Conservation (phyloP, 2,329 filamentous ascomycete genomes). For the Exserohilum rostratum region DNA sequence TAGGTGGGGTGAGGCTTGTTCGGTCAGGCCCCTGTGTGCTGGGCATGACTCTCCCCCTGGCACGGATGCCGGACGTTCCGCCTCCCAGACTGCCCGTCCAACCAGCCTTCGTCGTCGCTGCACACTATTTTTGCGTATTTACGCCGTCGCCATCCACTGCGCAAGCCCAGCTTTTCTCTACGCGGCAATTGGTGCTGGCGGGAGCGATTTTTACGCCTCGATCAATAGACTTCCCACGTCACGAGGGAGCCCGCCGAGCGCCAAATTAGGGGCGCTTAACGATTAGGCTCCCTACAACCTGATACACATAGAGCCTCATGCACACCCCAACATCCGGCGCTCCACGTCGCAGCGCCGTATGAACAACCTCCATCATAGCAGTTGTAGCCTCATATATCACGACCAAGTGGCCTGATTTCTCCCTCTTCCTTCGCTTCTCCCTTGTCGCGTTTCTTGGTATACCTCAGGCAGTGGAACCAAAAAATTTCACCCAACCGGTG, state of each 20-base stretch:
- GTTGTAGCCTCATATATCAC: constrained; percentile 38
- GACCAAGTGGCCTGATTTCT: constrained; percentile 41
- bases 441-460: constrained; percentile 28
- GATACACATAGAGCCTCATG: constrained; percentile 38
- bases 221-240: neutral
- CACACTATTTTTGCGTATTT: constrained; percentile 7
- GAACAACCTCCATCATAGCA: constrained; percentile 26
- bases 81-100: constrained; percentile 8
- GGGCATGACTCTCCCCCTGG: constrained; percentile 15
- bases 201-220: neutral
- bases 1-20: neutral
- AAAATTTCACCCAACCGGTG: constrained; percentile 7
- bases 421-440: constrained; percentile 12
- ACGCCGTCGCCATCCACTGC: constrained; percentile 7
- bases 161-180: neutral
- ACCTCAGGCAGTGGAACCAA: constrained; percentile 27
- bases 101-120: neutral
- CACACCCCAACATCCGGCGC: constrained; percentile 30
- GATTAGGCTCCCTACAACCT: constrained; percentile 23
- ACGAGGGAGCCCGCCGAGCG: constrained; percentile 3
- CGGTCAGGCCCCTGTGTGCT: constrained; percentile 6
- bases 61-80: constrained; percentile 21
- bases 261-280: constrained; percentile 29
- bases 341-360: constrained; percentile 39
- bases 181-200: constrained; percentile 17